These are phyloP conservation scores for Wickerhamomyces chambardii DNA, from an alignment of 805 yeast genomes.

Conservation along the genomic window DNA sequence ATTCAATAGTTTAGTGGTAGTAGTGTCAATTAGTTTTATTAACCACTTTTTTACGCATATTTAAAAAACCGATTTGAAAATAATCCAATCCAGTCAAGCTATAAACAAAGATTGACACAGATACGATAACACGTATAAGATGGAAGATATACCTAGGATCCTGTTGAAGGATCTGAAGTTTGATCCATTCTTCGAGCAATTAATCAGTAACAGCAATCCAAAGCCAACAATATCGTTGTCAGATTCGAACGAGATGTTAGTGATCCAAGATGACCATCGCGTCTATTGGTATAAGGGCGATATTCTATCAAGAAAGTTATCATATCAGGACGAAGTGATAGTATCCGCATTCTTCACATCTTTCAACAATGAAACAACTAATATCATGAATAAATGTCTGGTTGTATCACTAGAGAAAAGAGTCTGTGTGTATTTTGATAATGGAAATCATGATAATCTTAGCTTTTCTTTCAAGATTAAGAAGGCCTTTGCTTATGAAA, in stretches of 20 bases:
- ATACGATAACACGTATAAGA: too few relatives aligned
- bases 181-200: not conserved
- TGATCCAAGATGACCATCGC: slow-evolving; percentile 22
- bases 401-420: slow-evolving; percentile 54
- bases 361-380: slow-evolving; percentile 24
- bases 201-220: not conserved
- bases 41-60: too few relatives aligned
- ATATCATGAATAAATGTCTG: slow-evolving; percentile 27
- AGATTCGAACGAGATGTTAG: slow-evolving; percentile 22
- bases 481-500: slow-evolving; percentile 53
- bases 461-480: slow-evolving; percentile 63
- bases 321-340: slow-evolving; percentile 37
- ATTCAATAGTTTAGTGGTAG: too few relatives aligned
- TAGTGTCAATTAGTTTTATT: too few relatives aligned
- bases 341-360: slow-evolving; percentile 53
- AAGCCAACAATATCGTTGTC: not conserved
- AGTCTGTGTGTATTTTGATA: slow-evolving; percentile 51
- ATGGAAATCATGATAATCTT: slow-evolving; percentile 50
- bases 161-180: not conserved
- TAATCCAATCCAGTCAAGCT: too few relatives aligned
- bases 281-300: slow-evolving; percentile 44
- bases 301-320: slow-evolving; percentile 35
- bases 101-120: too few relatives aligned
- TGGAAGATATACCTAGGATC: not conserved
- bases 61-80: too few relatives aligned